These are phyloP conservation scores for Corymbia maculata DNA, from an alignment of 345 rosid species.

Conservation along the genomic window DNA sequence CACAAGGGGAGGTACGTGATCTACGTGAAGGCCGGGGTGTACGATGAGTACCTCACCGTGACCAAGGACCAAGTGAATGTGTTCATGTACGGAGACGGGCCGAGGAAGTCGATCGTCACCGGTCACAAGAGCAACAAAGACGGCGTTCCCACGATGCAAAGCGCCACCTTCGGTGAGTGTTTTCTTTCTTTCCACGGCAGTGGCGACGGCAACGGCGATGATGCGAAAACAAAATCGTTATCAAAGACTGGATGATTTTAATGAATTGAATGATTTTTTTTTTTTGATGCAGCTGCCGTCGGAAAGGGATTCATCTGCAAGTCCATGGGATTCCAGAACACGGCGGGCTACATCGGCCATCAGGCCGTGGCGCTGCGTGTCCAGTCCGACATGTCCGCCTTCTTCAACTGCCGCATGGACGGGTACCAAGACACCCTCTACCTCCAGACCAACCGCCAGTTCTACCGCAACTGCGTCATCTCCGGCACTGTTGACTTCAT, in stretches of 20 bases:
- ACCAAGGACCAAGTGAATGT: slow-evolving; percentile 14
- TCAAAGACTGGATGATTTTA: not conserved
- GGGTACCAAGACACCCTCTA: slow-evolving; percentile 70
- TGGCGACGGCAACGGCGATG: not conserved
- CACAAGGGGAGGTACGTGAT: slow-evolving; percentile 19
- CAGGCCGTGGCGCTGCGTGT: slow-evolving; percentile 71
- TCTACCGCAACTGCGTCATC: slow-evolving; percentile 57
- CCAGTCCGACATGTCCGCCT: slow-evolving; percentile 33
- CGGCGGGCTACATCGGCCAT: slow-evolving; percentile 56
- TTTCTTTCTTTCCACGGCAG: not conserved
- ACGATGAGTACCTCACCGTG: slow-evolving; percentile 21
- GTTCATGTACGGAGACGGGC: slow-evolving; percentile 48
- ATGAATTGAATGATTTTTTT: too few relatives aligned
- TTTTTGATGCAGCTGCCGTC: slow-evolving; percentile 27
- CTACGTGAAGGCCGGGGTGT: slow-evolving; percentile 46
- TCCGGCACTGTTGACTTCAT: slow-evolving; percentile 77
- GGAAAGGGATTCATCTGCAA: slow-evolving; percentile 54
- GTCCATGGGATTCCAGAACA: slow-evolving; percentile 60
- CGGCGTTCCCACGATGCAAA: slow-evolving; percentile 8
- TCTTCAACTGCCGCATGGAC: slow-evolving; percentile 55
- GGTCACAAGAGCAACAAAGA: slow-evolving; percentile 13
- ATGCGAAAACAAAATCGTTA: not conserved
- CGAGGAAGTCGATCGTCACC: slow-evolving; percentile 30
- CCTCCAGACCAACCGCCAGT: slow-evolving; percentile 46
- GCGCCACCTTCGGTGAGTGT: slow-evolving; percentile 30